A percentile compares a stretch with the other conserved stretches of the same genome.
Evolutionary conservation across 306 rosid species (phyloP).

Genomic region (Hippophae gyantsensis): DNA sequence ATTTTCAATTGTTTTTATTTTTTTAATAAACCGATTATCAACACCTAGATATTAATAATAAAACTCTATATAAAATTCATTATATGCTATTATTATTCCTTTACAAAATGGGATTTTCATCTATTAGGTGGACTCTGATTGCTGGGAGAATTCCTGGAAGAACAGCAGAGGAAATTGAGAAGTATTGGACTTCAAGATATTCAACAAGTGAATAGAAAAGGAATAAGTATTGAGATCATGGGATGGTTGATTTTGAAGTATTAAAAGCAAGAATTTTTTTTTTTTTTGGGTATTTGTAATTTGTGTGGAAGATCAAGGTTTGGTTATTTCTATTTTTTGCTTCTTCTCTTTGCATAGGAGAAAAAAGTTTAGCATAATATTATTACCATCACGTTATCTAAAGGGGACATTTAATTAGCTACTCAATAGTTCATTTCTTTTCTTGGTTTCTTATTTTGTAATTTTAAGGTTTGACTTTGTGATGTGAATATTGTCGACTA

Average conservation of each 20-base stretch:
- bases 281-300: constrained; percentile 19
- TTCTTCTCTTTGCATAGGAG: constrained; percentile 2
- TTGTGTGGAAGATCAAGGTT: constrained; percentile 3
- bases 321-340: constrained; percentile 15
- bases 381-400: not conserved
- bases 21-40: too few species aligned
- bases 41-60: too few species aligned
- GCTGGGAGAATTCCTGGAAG: constrained; percentile 98
- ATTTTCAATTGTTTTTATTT: too few species aligned
- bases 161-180: constrained; percentile 86
- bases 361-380: constrained; percentile 10
- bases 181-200: constrained; percentile 71
- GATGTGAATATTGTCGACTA: too few species aligned
- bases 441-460: too few species aligned
- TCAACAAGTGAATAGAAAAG: constrained; percentile 44
- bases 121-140: constrained; percentile 73
- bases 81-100: not conserved
- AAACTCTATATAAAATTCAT: too few species aligned
- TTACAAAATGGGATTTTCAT: not conserved
- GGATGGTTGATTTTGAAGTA: too few species aligned
- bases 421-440: too few species aligned
- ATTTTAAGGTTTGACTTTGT: too few species aligned
- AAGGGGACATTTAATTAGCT: too few species aligned
- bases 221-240: not conserved
- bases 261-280: constrained; percentile 17